These are phyloP conservation scores for Dactylella cylindrospora DNA, from an alignment of 2,329 filamentous ascomycete species.

Conservation along the genomic window DNA sequence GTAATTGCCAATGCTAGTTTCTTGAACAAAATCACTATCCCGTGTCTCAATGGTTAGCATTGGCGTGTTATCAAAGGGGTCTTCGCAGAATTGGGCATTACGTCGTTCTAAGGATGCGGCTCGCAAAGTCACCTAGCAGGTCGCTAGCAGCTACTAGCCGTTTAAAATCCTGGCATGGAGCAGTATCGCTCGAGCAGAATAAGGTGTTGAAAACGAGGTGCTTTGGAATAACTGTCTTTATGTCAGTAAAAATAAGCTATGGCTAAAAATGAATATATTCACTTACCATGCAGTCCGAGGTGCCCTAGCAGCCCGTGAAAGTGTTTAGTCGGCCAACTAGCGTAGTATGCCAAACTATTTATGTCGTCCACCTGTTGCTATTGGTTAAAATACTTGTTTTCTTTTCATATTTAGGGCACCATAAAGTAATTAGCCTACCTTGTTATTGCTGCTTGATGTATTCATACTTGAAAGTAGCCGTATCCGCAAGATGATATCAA, in stretches of 20 bases:
- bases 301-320: conserved; percentile 4
- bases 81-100: neutral
- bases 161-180: conserved; percentile 8
- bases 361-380: conserved; percentile 20
- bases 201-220: conserved; percentile 5
- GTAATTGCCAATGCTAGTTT: conserved; percentile 23
- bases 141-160: conserved; percentile 1
- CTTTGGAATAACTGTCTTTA: neutral
- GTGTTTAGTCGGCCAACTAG: conserved; percentile 16
- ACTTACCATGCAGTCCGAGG: conserved; percentile 7
- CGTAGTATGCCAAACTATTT: conserved; percentile 19
- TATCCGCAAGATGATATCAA: conserved; percentile 32
- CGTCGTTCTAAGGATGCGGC: conserved; percentile 16
- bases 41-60: conserved; percentile 1
- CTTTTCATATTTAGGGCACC: neutral
- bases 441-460: neutral
- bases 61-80: neutral
- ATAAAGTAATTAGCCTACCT: conserved; percentile 1
- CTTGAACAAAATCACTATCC: conserved; percentile 24
- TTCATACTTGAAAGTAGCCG: conserved; percentile 14
- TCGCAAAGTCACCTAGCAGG: conserved; percentile 6
- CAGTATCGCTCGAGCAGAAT: neutral
- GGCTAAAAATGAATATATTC: neutral
- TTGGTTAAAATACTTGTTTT: neutral
- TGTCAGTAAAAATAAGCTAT: neutral